phyloP scores from a whole-genome alignment of 495 filamentous ascomycete species.

The Apiosordaria backusii region DNA sequence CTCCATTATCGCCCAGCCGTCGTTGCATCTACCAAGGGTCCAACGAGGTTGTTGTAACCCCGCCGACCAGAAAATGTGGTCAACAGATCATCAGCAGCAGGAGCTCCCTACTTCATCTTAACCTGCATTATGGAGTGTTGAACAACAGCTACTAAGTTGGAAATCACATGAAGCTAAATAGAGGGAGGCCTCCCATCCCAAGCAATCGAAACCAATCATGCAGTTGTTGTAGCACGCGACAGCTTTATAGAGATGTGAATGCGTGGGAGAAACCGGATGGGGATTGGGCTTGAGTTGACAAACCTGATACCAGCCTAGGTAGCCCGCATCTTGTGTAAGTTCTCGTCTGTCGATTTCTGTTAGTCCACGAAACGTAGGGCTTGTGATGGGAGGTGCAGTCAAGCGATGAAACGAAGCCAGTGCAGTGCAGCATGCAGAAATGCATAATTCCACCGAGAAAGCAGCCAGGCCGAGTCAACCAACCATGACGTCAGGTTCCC shows the following conservation, averaged over 20 bases:
- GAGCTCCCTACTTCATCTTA: background rate
- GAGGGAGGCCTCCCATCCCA: background rate
- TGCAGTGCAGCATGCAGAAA: background rate
- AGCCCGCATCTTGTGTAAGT: background rate
- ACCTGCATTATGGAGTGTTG: background rate
- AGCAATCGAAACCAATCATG: background rate
- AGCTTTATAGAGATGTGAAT: background rate
- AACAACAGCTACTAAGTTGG: background rate
- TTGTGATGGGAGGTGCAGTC: background rate
- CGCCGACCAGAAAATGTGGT: background rate
- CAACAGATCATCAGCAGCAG: background rate
- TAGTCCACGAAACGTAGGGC: background rate
- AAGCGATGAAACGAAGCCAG: background rate
- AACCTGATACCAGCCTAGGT: background rate
- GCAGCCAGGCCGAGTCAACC: background rate
- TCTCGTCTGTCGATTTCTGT: background rate
- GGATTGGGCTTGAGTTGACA: background rate
- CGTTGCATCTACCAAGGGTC: background rate
- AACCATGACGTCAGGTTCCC: background rate
- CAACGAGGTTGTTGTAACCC: background rate
- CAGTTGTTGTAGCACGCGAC: background rate
- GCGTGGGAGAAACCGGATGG: too few relatives aligned
- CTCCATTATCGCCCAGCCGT: background rate
- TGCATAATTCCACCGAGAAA: background rate
- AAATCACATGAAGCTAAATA: background rate